phyloP scores from a whole-genome alignment of 768 basidiomycete genomes.

The Trametes villosa region DNA sequence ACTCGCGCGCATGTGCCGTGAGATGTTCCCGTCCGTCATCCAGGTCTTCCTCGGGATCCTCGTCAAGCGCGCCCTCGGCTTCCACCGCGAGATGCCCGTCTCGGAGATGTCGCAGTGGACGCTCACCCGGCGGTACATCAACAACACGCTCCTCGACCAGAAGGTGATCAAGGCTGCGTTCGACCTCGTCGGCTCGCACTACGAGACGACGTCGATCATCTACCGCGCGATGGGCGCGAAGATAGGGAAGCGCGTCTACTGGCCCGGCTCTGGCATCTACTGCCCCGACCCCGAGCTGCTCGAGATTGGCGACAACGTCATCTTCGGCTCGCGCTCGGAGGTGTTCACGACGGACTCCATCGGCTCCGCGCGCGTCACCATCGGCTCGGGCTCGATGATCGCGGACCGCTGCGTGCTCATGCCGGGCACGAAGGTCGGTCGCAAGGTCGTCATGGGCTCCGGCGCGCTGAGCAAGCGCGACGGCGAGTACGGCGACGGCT shows the following conservation, averaged over 20 bases:
- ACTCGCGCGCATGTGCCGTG: conserved; percentile 44
- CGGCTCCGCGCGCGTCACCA: conserved; percentile 44
- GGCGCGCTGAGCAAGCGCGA: conserved; percentile 51
- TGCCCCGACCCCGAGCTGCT: conserved; percentile 53
- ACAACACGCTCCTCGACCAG: conserved; percentile 42
- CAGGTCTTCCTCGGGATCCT: conserved; percentile 45
- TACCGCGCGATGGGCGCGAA: conserved; percentile 56
- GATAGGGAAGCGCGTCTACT: conserved; percentile 51
- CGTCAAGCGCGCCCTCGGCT: conserved; percentile 46
- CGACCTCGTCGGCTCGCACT: conserved; percentile 50
- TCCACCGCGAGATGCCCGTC: conserved; percentile 38
- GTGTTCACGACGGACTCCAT: conserved; percentile 49
- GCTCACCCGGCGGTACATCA: conserved; percentile 45
- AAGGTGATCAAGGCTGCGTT: conserved; percentile 41
- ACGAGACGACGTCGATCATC: conserved; percentile 49
- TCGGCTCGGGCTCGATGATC: conserved; percentile 54
- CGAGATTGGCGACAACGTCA: conserved; percentile 53
- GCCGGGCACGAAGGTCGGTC: conserved; percentile 45
- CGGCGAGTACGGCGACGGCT: conserved; percentile 45
- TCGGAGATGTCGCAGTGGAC: conserved; percentile 37
- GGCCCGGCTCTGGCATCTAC: conserved; percentile 51
- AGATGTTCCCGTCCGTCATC: conserved; percentile 42
- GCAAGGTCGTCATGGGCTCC: conserved; percentile 50
- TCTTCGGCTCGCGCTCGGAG: conserved; percentile 51
- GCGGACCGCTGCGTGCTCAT: conserved; percentile 54